Evolutionary conservation across 1,139 yeast species (phyloP).

Genomic region (Sugiyamaella pinicola): DNA sequence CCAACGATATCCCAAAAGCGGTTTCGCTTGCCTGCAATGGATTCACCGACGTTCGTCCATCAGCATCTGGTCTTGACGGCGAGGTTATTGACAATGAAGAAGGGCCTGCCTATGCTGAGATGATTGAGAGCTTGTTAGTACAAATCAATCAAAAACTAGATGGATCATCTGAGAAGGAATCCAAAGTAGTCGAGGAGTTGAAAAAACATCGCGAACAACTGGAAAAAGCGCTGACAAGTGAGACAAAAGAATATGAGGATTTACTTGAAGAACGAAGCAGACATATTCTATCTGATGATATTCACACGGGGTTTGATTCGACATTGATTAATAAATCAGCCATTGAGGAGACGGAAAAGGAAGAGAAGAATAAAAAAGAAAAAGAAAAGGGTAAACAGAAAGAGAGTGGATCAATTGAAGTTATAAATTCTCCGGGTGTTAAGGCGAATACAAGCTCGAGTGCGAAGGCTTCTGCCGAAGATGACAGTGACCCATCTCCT

Average conservation of each 20-base stretch:
- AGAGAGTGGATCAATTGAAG: constrained; percentile 39
- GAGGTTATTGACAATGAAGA: constrained; percentile 43
- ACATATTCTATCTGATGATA: constrained; percentile 86
- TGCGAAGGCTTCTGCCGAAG: constrained; percentile 42
- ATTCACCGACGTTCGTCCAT: constrained; percentile 35
- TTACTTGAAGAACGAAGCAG: constrained; percentile 69
- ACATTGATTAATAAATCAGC: constrained; percentile 68
- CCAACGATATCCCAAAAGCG: constrained; percentile 46
- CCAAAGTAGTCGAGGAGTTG: constrained; percentile 34
- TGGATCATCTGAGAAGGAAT: constrained; percentile 25
- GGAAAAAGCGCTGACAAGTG: constrained; percentile 51
- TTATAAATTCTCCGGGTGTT: constrained; percentile 36
- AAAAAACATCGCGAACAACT: constrained; percentile 43
- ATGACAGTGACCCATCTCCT: constrained; percentile 55
- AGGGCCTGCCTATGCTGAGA: constrained; percentile 83
- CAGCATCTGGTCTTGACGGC: constrained; percentile 51
- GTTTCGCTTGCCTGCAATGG: constrained; percentile 35
- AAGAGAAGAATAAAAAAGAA: neutral
- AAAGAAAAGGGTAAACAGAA: neutral
- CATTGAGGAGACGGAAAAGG: neutral
- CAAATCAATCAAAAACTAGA: constrained; percentile 62
- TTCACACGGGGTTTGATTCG: constrained; percentile 91
- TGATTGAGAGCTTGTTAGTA: constrained; percentile 84
- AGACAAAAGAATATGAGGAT: constrained; percentile 66
- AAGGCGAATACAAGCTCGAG: no score